phyloP scores from a whole-genome alignment of 257 asterid genomes.

The Rauvolfia tetraphylla region DNA sequence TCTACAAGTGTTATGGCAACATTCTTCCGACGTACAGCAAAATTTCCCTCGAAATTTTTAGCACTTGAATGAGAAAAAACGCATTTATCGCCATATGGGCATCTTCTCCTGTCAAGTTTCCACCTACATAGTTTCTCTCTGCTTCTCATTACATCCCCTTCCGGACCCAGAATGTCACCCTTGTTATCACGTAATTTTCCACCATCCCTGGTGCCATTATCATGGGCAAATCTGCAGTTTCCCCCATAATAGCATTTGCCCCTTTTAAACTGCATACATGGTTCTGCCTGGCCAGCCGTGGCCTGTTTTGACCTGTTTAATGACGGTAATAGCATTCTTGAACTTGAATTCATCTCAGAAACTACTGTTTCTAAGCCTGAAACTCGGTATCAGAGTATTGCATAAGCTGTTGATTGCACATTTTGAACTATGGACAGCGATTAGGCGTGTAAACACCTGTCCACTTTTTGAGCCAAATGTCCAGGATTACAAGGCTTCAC shows the following conservation, averaged over 20 bases:
- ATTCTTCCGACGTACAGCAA: slow-evolving; percentile 11
- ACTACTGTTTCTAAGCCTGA: slow-evolving; percentile 18
- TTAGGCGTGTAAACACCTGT: background rate
- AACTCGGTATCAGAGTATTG: background rate
- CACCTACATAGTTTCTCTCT: slow-evolving; percentile 19
- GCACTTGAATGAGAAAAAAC: slow-evolving; percentile 22
- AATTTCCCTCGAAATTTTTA: background rate
- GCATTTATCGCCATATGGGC: slow-evolving; percentile 45
- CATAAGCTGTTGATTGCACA: slow-evolving; percentile 1
- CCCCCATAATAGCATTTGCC: slow-evolving; percentile 40
- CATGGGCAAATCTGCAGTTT: slow-evolving; percentile 38
- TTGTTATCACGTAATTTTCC: background rate
- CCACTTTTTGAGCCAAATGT: background rate
- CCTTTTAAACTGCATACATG: slow-evolving; percentile 37
- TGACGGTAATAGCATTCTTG: slow-evolving; percentile 19
- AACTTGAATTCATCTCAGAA: slow-evolving; percentile 1
- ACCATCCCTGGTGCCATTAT: slow-evolving; percentile 16
- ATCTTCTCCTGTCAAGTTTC: slow-evolving; percentile 19
- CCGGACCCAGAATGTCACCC: background rate
- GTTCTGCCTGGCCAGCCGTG: slow-evolving; percentile 10
- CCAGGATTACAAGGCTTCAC: background rate
- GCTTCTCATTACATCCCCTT: slow-evolving; percentile 12
- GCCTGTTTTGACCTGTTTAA: slow-evolving; percentile 17
- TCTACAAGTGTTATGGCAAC: slow-evolving; percentile 15
- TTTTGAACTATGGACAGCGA: background rate